phyloP scores from a whole-genome alignment of 169 alveolate species.

The Plasmodium inui region DNA sequence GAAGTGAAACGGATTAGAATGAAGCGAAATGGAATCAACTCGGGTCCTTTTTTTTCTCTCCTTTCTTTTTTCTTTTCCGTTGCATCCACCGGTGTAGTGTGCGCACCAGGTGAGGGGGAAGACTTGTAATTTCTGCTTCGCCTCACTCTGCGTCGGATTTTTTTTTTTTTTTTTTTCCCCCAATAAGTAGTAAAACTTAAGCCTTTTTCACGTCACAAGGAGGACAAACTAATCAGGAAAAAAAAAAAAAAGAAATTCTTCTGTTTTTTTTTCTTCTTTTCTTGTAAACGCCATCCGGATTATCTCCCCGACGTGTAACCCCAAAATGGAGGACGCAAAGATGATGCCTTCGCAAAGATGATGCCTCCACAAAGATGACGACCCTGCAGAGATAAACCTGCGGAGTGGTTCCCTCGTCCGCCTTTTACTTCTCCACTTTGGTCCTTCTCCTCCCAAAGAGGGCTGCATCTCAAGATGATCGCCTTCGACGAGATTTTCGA shows the following conservation, averaged over 20 bases:
- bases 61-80: background rate
- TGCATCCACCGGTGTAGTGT: background rate
- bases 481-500: slow-evolving; percentile 60
- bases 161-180: background rate
- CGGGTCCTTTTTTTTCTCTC: background rate
- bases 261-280: background rate
- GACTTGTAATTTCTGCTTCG: background rate
- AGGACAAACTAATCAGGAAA: background rate
- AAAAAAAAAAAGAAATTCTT: background rate
- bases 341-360: background rate
- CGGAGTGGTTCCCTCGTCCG: background rate
- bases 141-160: background rate
- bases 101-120: background rate
- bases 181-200: background rate
- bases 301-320: background rate
- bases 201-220: background rate
- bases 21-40: background rate
- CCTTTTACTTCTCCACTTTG: background rate
- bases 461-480: background rate
- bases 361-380: background rate
- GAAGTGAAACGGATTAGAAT: background rate
- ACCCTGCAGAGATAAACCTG: background rate
- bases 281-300: background rate
- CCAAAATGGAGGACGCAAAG: background rate
- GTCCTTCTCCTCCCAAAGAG: background rate